Base-by-base conservation (phyloP, 768 basidiomycete species). In the Calocybe indica region DNA sequence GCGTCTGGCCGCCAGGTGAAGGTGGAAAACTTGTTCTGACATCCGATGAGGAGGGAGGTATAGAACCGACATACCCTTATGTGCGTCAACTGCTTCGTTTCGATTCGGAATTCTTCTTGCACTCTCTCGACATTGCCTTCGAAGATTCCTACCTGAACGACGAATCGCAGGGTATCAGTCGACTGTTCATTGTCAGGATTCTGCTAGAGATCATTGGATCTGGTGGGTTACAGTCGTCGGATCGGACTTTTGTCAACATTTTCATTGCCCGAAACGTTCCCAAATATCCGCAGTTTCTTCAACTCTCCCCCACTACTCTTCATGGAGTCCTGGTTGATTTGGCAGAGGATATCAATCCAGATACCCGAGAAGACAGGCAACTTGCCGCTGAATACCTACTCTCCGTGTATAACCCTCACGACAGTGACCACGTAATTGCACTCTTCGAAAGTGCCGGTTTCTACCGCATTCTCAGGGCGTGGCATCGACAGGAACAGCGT, bases 251-350 rank as follows among this genome's bases (percentile, higher is more conserved):
- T 63, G 75, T 95, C 43, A 83, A 94, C 59, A 98, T 99, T 51
- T 99, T 99, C 66, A 78, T 98, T 48, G 91, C 96, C 3, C 85
- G 94, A 49, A 99, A 98, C 63, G 81, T 96, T 8, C 92, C 96
- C 0, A 98, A 97, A 67, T 99, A 98, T 66, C 83, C 88, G 1
- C 93, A 96, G 65, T 91, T 84, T 63, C 74, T 92, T 41, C 65
- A 77, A 52, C 71, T 92, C 37, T 66, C 84, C 0, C 79, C 85
- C 1, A 83, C 77, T 50, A 70, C 78, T 3, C 72, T 93, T 12
- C 85, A 92, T 56, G 73, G 69, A 36, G 81, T 97, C 56, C 78
- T 99, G 42, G 72, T 87, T 49, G 79, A 79, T 5, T 82, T 99
- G 9, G 81, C 90, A 1, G 72, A 79, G 50, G 91, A 93, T 59